phyloP scores from a whole-genome alignment of 2,329 filamentous ascomycete genomes.

The Penicillium sp. region DNA sequence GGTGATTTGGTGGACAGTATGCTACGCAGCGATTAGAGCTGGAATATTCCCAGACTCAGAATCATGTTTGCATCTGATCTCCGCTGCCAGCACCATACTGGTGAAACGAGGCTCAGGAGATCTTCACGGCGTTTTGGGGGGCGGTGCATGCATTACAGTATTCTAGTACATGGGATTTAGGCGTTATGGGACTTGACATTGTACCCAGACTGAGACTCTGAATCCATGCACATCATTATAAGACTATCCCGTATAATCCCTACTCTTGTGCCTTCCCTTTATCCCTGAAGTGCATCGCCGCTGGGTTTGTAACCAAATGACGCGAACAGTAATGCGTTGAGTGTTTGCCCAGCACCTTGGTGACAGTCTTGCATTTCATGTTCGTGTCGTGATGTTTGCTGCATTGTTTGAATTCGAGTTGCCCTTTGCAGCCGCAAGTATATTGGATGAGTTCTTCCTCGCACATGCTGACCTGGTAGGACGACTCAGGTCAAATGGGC shows the following conservation, averaged over 20 bases:
- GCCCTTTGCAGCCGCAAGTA: constrained; percentile 4
- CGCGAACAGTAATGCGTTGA: not conserved
- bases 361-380: constrained; percentile 2
- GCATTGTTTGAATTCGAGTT: constrained; percentile 1
- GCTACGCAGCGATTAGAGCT: constrained; percentile 78
- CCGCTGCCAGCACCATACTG: not conserved
- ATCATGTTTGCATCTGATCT: constrained; percentile 9
- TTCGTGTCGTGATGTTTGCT: not conserved
- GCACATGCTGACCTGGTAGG: constrained; percentile 3
- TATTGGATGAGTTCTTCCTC: constrained; percentile 5
- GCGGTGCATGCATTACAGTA: constrained; percentile 20
- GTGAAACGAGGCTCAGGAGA: constrained; percentile 4
- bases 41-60: not conserved
- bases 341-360: not conserved
- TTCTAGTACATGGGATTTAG: constrained; percentile 8
- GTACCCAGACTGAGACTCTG: not conserved
- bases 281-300: constrained; percentile 1
- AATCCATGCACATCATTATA: constrained; percentile 2
- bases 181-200: constrained; percentile 8
- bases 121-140: constrained; percentile 24
- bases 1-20: constrained; percentile 97
- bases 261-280: not conserved
- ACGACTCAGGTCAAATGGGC: not conserved
- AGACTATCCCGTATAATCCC: too few relatives aligned
- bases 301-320: constrained; percentile 4